Conservation (phyloP, 305 asterid species). For the Solanum hybrid region DNA sequence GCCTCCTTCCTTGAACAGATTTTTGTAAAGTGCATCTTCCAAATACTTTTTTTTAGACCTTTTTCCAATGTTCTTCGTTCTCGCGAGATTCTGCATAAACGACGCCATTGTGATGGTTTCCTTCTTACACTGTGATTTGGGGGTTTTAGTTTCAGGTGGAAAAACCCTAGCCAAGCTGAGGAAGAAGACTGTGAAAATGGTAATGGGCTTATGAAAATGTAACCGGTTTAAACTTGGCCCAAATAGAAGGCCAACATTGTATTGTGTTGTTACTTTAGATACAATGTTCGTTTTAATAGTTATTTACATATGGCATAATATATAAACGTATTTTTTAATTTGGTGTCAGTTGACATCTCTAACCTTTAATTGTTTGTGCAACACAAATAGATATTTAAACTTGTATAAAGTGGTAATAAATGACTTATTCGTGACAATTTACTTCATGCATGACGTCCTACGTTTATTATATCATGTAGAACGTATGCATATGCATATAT, state of each 20-base stretch:
- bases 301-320: neutral
- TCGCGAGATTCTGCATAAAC: conserved; percentile 60
- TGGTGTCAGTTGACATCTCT: neutral
- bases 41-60: conserved; percentile 66
- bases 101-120: conserved; percentile 43
- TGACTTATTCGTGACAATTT: neutral
- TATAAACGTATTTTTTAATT: neutral
- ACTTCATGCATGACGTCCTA: neutral
- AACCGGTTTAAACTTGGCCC: neutral
- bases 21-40: conserved; percentile 78
- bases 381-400: neutral
- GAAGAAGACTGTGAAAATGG: neutral
- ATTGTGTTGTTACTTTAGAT: neutral
- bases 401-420: neutral
- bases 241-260: neutral
- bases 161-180: conserved; percentile 9
- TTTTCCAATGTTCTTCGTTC: conserved; percentile 42
- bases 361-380: neutral
- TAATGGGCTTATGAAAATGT: neutral
- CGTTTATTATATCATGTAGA: neutral
- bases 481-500: neutral
- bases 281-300: neutral
- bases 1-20: conserved; percentile 61
- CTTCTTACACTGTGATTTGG: neutral
- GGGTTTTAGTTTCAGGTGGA: neutral